These are phyloP conservation scores for Auriscalpium orientale DNA, from an alignment of 768 basidiomycete genomes.

Conservation along the genomic window DNA sequence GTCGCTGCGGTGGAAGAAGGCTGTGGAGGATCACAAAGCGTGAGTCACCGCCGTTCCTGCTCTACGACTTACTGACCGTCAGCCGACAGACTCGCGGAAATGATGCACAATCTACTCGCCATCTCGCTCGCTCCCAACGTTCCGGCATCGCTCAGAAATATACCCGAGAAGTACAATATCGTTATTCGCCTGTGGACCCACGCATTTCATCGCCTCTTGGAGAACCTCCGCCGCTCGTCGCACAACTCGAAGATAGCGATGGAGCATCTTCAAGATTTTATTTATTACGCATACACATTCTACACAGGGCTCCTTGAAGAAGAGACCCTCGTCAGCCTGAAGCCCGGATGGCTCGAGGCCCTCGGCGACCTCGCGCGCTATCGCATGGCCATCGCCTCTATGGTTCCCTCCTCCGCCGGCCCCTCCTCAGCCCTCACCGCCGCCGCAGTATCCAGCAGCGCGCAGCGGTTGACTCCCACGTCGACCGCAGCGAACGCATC, in stretches of 20 bases:
- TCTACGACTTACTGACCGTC: slow-evolving; percentile 9
- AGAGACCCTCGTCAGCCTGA: slow-evolving; percentile 58
- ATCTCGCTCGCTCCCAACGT: slow-evolving; percentile 82
- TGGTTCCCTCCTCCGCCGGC: slow-evolving; percentile 47
- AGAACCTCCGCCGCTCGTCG: slow-evolving; percentile 81
- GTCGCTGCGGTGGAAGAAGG: slow-evolving; percentile 67
- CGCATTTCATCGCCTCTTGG: slow-evolving; percentile 84
- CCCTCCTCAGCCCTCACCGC: slow-evolving; percentile 38
- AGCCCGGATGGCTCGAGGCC: slow-evolving; percentile 88
- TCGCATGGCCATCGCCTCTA: slow-evolving; percentile 90
- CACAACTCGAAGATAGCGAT: slow-evolving; percentile 62
- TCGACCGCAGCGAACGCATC: slow-evolving; percentile 9
- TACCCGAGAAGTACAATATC: slow-evolving; percentile 94
- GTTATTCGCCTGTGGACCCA: slow-evolving; percentile 89
- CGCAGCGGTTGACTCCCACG: slow-evolving; percentile 18
- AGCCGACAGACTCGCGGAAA: slow-evolving; percentile 72
- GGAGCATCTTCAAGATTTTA: slow-evolving; percentile 90
- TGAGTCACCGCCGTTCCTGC: slow-evolving; percentile 27
- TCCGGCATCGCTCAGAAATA: slow-evolving; percentile 80
- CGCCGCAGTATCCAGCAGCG: slow-evolving; percentile 42
- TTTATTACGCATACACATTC: slow-evolving; percentile 91
- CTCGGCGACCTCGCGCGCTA: slow-evolving; percentile 95
- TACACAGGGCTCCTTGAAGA: slow-evolving; percentile 89
- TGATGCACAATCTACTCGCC: slow-evolving; percentile 81
- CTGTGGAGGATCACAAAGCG: slow-evolving; percentile 80